Evolutionary conservation across 2,329 filamentous ascomycete genomes (phyloP).

Genomic region (Aspergillus ochraceoroseus): DNA sequence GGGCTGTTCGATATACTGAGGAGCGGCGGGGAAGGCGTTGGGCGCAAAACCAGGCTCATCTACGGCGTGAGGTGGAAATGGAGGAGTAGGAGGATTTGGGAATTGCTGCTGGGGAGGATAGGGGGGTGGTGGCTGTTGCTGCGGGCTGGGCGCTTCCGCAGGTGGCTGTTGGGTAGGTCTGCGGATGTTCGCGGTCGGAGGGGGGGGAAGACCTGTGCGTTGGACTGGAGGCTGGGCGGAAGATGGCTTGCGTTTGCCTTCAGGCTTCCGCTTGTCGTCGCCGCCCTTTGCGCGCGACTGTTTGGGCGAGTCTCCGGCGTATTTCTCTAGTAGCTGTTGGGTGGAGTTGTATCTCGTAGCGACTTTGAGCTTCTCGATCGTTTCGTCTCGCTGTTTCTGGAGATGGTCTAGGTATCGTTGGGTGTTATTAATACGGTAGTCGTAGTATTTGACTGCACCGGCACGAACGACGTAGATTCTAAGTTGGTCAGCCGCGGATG

Average conservation of each 20-base stretch:
- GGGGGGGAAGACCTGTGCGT: slow-evolving; percentile 54
- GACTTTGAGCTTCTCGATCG: slow-evolving; percentile 89
- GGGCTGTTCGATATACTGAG: slow-evolving; percentile 42
- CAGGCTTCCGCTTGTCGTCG: slow-evolving; percentile 23
- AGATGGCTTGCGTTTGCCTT: slow-evolving; percentile 19
- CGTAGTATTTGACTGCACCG: slow-evolving; percentile 65
- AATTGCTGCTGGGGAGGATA: neutral
- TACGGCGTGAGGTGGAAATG: slow-evolving; percentile 17
- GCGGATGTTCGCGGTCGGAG: slow-evolving; percentile 61
- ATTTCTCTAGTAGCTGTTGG: slow-evolving; percentile 87
- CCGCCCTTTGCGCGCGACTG: slow-evolving; percentile 24
- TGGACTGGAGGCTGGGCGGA: slow-evolving; percentile 28
- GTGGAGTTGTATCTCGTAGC: slow-evolving; percentile 97
- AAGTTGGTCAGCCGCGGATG: slow-evolving; percentile 2
- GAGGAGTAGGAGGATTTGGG: slow-evolving; percentile 1
- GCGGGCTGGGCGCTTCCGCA: too few relatives aligned
- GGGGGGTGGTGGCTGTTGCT: slow-evolving; percentile 21
- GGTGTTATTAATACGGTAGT: slow-evolving; percentile 69
- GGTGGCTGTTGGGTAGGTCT: slow-evolving; percentile 20
- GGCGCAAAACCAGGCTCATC: slow-evolving; percentile 47
- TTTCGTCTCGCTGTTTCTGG: slow-evolving; percentile 72
- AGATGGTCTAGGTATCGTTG: slow-evolving; percentile 66
- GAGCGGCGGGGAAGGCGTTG: slow-evolving; percentile 42
- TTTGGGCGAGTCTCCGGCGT: slow-evolving; percentile 63
- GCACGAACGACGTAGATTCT: slow-evolving; percentile 77